Conservation (phyloP, 768 basidiomycete genomes). For the Galerina marginata region DNA sequence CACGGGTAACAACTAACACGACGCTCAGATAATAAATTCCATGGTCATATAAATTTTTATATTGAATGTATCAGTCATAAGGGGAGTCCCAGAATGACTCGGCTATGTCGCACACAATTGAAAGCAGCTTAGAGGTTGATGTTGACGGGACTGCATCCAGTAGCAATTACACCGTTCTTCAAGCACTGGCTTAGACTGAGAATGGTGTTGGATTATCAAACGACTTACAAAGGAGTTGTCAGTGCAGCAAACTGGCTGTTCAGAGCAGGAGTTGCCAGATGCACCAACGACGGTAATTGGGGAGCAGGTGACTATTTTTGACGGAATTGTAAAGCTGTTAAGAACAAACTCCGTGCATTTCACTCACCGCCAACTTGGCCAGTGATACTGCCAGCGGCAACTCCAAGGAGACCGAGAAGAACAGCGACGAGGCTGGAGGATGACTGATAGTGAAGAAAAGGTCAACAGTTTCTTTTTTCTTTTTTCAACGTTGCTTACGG, state of each 20-base stretch:
- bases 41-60: too few species aligned
- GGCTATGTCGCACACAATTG: too few species aligned
- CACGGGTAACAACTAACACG: too few species aligned
- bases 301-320: slow-evolving; percentile 30
- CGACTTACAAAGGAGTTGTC: slow-evolving; percentile 29
- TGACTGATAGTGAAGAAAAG: slow-evolving; percentile 16
- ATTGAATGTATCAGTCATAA: too few species aligned
- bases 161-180: slow-evolving; percentile 31
- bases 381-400: slow-evolving; percentile 22
- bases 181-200: neutral
- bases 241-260: slow-evolving; percentile 38
- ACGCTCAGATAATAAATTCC: too few species aligned
- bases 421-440: slow-evolving; percentile 10
- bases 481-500: slow-evolving; percentile 15
- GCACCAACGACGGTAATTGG: slow-evolving; percentile 35
- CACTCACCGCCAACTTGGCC: slow-evolving; percentile 23
- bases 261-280: slow-evolving; percentile 27
- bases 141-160: slow-evolving; percentile 37
- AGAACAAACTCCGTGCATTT: neutral
- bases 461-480: neutral
- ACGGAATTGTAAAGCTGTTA: neutral
- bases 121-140: slow-evolving; percentile 24
- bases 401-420: slow-evolving; percentile 34
- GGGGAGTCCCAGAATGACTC: too few species aligned
- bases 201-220: neutral